Evolutionary conservation across 768 basidiomycete genomes (phyloP), one percentile per base, ranked within the genome.

Genomic region (Mycena albidolilacea): DNA sequence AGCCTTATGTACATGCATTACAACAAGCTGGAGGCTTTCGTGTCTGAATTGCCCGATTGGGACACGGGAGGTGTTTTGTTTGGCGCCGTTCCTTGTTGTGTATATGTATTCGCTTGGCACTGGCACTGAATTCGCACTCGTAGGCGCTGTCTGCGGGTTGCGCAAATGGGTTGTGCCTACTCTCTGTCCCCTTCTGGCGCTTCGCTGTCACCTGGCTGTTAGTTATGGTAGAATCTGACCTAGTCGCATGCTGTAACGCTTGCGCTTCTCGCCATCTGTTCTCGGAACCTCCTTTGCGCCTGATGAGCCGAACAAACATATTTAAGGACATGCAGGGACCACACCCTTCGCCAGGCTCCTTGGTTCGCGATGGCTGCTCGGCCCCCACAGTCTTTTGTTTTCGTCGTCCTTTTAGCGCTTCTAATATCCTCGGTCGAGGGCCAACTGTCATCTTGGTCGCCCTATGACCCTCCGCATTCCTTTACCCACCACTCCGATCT

Each of bases 221-320:
- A 43, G 41, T 43, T 43, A 10, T 9, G 41, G 5, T 43, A 43
- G 41, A 43, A 43, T 43, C 41, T 43, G 6, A 43, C 41, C 41
- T 43, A 0, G 41, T 43, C 10, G 41, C 41, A 43, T 7, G 41
- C 41, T 43, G 23, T 23, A 43, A 7, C 41, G 41, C 41, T 43
- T 43, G 23, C 14, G 41, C 41, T 43, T 43, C 14, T 2, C 23
- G 23, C 23, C 23, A 23, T 23, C 41, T 14, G 14, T 7, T 6
- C 41, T 43, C 41, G 41, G 41, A 14, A 43, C 41, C 68, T 69
- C 68, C 68, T 63, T 57, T 63, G 69, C 63, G 43, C 68, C 69
- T 70, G 62, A 64, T 70, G 41, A 44, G 30, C 30, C 23, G 9
- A 8, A 46, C 59, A 11, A 41, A 1, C 23, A 66, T 68, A n/a